Evolutionary conservation across 1,139 yeast species (phyloP).

Genomic region (Lodderomyces beijingensis): DNA sequence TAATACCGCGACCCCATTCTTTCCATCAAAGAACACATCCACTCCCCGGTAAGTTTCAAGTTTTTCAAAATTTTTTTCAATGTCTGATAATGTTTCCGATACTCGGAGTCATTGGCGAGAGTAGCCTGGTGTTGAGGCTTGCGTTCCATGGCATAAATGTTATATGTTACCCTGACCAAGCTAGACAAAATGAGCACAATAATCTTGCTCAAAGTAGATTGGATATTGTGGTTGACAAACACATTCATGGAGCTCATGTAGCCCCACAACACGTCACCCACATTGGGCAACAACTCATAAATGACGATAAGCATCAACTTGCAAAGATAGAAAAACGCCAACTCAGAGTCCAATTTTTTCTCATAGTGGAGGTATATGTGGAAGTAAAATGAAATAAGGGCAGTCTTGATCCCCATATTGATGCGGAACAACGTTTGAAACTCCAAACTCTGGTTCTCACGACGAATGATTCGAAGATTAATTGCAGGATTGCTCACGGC

Average conservation of each 20-base stretch:
- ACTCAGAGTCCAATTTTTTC: conserved; percentile 15
- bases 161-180: conserved; percentile 20
- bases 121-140: conserved; percentile 1
- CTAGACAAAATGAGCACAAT: conserved; percentile 22
- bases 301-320: conserved; percentile 21
- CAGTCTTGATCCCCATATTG: conserved; percentile 9
- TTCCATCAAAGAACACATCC: conserved; percentile 12
- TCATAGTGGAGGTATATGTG: conserved; percentile 33
- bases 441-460: conserved; percentile 3
- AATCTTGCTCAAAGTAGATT: conserved; percentile 16
- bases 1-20: conserved; percentile 36
- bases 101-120: not conserved
- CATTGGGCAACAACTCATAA: conserved; percentile 25
- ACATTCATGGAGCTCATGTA: conserved; percentile 18
- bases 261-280: conserved; percentile 21
- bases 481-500: too few species aligned
- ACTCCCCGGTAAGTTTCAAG: conserved; percentile 10
- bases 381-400: conserved; percentile 25
- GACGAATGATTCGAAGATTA: too few species aligned
- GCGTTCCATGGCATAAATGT: conserved; percentile 14
- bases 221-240: conserved; percentile 22
- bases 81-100: not conserved
- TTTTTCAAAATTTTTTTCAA: conserved; percentile 8
- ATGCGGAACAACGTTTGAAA: not conserved
- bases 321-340: conserved; percentile 25